Conservation (phyloP, 2,329 filamentous ascomycete genomes). For the Pestalotiopsis sp. region DNA sequence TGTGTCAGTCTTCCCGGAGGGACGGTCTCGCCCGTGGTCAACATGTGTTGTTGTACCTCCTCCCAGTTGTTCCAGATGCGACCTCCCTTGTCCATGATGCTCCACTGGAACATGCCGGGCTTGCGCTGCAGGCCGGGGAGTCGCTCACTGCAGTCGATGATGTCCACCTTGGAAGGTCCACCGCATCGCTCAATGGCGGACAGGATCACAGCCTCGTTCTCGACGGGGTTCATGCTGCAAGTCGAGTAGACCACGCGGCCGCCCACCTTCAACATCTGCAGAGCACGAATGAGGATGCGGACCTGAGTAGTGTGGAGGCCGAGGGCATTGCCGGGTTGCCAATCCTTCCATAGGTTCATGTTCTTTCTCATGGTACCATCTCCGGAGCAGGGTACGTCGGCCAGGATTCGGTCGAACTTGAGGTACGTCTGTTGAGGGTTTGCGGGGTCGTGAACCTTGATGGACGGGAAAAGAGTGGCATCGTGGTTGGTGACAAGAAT, state of each 20-base stretch:
- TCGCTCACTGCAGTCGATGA: conserved; percentile 80
- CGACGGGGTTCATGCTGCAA: conserved; percentile 97
- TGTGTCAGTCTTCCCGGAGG: conserved; percentile 71
- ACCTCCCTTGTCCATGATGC: conserved; percentile 85
- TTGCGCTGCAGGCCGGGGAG: conserved; percentile 77
- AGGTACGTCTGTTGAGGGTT: conserved; percentile 71
- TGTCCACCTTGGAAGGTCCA: conserved; percentile 76
- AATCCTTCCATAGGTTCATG: conserved; percentile 90
- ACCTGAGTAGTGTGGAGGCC: conserved; percentile 87
- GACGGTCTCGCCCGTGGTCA: conserved; percentile 59
- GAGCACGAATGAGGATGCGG: conserved; percentile 84
- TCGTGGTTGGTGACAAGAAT: conserved; percentile 98
- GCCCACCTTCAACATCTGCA: conserved; percentile 95
- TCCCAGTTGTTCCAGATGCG: conserved; percentile 81
- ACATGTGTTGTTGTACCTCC: conserved; percentile 72
- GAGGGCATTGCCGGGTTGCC: conserved; percentile 84
- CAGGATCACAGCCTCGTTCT: conserved; percentile 91
- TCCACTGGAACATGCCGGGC: conserved; percentile 81
- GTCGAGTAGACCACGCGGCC: conserved; percentile 97
- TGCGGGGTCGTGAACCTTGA: conserved; percentile 71
- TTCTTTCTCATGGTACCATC: conserved; percentile 96
- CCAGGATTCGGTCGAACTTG: conserved; percentile 95
- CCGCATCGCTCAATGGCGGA: conserved; percentile 90
- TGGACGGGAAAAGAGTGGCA: conserved; percentile 91
- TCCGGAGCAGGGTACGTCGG: conserved; percentile 95